Evolutionary conservation across 2,329 filamentous ascomycete species (phyloP).

Genomic region (Passalora sequoiae): DNA sequence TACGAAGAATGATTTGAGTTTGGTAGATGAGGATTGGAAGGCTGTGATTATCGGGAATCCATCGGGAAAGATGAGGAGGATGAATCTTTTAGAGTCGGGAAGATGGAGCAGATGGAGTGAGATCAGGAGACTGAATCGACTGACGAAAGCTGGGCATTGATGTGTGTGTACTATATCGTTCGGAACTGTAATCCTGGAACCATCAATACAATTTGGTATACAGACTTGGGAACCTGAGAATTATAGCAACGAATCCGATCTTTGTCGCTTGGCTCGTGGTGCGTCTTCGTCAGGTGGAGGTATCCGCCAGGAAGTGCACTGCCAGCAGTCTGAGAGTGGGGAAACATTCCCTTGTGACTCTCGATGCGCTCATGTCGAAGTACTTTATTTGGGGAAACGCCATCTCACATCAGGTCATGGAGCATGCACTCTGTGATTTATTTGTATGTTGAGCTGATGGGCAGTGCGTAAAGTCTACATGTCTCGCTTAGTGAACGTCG

Average conservation of each 20-base stretch:
- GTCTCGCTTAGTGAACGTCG: not conserved
- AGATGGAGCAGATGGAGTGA: constrained; percentile 66
- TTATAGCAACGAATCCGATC: no score
- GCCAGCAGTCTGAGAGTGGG: no score
- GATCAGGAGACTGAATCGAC: constrained; percentile 51
- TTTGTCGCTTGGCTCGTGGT: no score
- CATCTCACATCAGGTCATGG: not conserved
- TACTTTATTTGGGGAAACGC: no score
- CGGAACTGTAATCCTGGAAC: no score
- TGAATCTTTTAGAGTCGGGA: constrained; percentile 68
- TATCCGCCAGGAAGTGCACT: no score
- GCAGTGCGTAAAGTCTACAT: not conserved
- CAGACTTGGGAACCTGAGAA: no score
- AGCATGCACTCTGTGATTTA: not conserved
- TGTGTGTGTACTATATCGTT: no score
- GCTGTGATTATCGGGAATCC: constrained; percentile 68
- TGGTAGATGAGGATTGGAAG: constrained; percentile 58
- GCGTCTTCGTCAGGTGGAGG: no score
- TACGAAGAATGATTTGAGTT: constrained; percentile 44
- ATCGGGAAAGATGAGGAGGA: constrained; percentile 60
- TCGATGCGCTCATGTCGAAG: no score
- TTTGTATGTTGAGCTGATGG: not conserved
- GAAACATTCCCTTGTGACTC: no score
- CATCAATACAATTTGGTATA: no score
- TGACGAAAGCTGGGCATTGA: constrained; percentile 17